phyloP scores from a whole-genome alignment of 352 stramenopile species.

The Phytophthora idaei region DNA sequence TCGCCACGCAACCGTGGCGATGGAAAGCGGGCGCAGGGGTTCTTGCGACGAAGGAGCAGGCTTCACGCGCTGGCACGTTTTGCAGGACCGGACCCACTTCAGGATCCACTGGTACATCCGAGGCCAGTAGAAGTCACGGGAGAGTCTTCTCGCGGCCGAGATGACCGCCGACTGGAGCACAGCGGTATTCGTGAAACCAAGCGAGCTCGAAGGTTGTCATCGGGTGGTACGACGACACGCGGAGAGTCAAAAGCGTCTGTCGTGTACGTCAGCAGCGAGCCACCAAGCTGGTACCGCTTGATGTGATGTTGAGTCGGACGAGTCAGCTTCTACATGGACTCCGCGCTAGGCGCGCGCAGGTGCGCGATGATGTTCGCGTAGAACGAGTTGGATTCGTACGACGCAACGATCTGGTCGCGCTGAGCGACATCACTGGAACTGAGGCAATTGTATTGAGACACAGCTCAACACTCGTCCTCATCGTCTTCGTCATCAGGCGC shows the following conservation, averaged over 20 bases:
- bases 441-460: neutral
- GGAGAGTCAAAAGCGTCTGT: neutral
- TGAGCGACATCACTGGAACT: neutral
- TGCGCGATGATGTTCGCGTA: neutral
- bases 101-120: neutral
- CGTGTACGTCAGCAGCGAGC: neutral
- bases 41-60: neutral
- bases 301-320: neutral
- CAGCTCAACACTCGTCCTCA: neutral
- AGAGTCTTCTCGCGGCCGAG: neutral
- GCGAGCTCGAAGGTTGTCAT: neutral
- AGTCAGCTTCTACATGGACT: neutral
- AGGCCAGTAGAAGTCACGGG: neutral
- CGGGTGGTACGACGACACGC: neutral
- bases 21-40: neutral
- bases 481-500: neutral
- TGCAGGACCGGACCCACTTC: neutral
- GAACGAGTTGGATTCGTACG: neutral
- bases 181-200: neutral
- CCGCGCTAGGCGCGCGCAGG: neutral
- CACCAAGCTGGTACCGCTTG: neutral
- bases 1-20: neutral
- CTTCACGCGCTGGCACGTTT: neutral
- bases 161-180: neutral
- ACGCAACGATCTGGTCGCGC: neutral